Evolutionary conservation across 441 rosid species (phyloP), one percentile per base, ranked within the genome.

Genomic region (Manihot esculenta): DNA sequence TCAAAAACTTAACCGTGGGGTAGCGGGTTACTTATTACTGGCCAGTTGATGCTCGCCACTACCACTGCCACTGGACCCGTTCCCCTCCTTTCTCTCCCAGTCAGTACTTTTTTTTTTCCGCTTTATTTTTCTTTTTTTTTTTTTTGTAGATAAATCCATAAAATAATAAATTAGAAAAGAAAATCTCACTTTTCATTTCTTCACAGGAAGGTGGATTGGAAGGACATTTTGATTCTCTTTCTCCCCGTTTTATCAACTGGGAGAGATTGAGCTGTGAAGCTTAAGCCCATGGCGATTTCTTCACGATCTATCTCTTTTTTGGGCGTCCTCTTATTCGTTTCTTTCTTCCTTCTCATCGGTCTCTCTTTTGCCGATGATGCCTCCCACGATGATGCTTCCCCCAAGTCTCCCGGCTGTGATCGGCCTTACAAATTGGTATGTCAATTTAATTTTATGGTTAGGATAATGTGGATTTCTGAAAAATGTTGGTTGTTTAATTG

Each of bases 361-460:
- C 20, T 35, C 55, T 58, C 71, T 0, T 70, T 21, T 26, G 78
- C 78, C 44, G 72, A 70, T 35, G 75, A 76, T 24, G 74, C 75
- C 0, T 76, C 78, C 3, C 48, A 70, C 35, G 61, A 50, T 13
- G 67, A 21, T 48, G 72, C 42, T 42, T 65, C 74, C 30, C 75
- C 78, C 10, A 71, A 66, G 20, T 66, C 26, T 42, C 74, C 75
- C 5, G 78, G 75, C 54, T 76, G 78, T 27, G 67, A 66, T n/a
- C 50, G 33, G 60, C 68, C 78, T 50, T 70, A 64, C 58, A 57
- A 70, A 49, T 49, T 70, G 74, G 78, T 76, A 64, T 33, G 18
- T 71, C 45, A 7, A 3, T 45, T 33, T 23, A 0, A 17, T 17
- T 50, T 10, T 10, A 6, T 2, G 2, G 12, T 18, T 38, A 38